A percentile compares a stretch with the other conserved stretches of the same genome.
Evolutionary conservation across 2,329 filamentous ascomycete species (phyloP).

Genomic region (Aspergillus uvarum): DNA sequence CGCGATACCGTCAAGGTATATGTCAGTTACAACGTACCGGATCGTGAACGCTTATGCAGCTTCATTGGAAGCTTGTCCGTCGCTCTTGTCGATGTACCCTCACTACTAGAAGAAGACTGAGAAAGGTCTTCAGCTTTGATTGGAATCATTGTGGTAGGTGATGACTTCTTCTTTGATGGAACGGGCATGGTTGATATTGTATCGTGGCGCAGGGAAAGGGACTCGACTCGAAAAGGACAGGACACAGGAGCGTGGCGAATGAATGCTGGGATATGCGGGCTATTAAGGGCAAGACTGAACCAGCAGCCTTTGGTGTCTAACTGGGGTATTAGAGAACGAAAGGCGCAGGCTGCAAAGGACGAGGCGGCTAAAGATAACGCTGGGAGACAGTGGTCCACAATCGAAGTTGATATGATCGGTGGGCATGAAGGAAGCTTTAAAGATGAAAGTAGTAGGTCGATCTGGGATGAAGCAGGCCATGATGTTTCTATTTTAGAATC

Average conservation of each 20-base stretch:
- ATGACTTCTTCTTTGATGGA: conserved; percentile 19
- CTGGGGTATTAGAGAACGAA: conserved; percentile 26
- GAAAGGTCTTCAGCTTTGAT: conserved; percentile 18
- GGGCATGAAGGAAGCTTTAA: conserved; percentile 27
- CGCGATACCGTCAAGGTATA: neutral
- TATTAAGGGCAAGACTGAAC: conserved; percentile 39
- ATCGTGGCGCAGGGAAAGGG: conserved; percentile 8
- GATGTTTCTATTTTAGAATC: conserved; percentile 26
- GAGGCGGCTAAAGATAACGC: conserved; percentile 21
- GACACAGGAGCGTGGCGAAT: conserved; percentile 18
- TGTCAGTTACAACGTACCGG: conserved; percentile 64
- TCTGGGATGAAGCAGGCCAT: conserved; percentile 14
- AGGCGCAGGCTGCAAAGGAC: conserved; percentile 25
- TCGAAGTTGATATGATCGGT: conserved; percentile 9
- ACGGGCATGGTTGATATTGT: conserved; percentile 18
- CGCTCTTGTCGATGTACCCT: conserved; percentile 48
- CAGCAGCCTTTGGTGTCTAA: conserved; percentile 43
- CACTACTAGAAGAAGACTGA: conserved; percentile 42
- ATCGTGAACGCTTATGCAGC: conserved; percentile 91
- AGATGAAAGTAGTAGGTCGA: conserved; percentile 9
- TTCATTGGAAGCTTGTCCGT: conserved; percentile 66
- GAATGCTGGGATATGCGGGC: conserved; percentile 9
- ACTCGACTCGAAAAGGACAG: conserved; percentile 12
- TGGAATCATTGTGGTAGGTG: conserved; percentile 5
- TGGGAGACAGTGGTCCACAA: conserved; percentile 14